Base-by-base conservation (phyloP, 768 basidiomycete species). In the Coprinopsis sp. region DNA sequence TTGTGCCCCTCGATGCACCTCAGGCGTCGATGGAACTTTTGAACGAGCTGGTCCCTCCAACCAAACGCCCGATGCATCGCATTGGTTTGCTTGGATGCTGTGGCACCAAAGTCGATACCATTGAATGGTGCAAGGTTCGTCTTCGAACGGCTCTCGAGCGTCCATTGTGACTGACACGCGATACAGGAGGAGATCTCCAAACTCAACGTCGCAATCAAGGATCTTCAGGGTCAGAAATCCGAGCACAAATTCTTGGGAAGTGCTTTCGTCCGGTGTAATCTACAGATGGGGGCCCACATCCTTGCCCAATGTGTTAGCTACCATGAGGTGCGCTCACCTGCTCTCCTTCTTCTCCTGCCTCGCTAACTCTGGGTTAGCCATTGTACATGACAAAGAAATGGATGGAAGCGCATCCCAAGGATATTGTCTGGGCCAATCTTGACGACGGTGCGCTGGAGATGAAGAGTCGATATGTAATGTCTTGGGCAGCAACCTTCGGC, bases 231-330 rank as follows among this genome's bases (percentile, higher is more conserved):
- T 36, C 50, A 68, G 8, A 57, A 72, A 14, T 51, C 59, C 6
- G 62, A 72, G 47, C 70, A 69, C 1, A 76, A 74, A 54, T 76
- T 76, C 37, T 52, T 78, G 27, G 78, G 78, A 5, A 72, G 73
- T 49, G 77, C 70, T 0, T 86, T 88, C 64, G 77, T 87, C 46
- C 73, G 75, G 31, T 83, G 83, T 64, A 81, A 86, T 58, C 69
- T 82, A 39, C 84, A 87, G 60, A 77, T 87, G 56, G 84, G 82
- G 3, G 86, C 85, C 0, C 84, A 86, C 59, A 77, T 87, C 49
- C 73, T 84, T 11, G 72, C 74, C 1, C 84, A 87, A 60, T 77
- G 74, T 50, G 58, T 82, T 23, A 72, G 72, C 47, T 73, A 78
- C 53, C 76, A 81, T 41, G 64, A 71, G 58, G 74, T 76, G 50